A percentile compares a stretch with the other conserved stretches of the same genome.
Conservation (phyloP, 495 filamentous ascomycete species). For the Aspergillus coremiiformis region DNA sequence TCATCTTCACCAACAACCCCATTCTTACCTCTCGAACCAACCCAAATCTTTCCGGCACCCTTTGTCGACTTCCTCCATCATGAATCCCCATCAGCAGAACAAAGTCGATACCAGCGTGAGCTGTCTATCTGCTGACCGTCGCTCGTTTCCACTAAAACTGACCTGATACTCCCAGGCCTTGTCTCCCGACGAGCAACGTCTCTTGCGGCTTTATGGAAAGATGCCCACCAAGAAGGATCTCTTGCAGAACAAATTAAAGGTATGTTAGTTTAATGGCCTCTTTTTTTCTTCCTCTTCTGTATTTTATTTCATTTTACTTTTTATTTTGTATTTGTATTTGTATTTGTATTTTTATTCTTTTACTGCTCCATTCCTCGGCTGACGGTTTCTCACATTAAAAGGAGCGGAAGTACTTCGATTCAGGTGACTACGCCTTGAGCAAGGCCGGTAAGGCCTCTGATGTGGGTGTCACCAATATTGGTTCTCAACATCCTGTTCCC, state of each 20-base stretch:
- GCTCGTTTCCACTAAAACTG: slow-evolving; percentile 8
- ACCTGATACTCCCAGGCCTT: slow-evolving; percentile 53
- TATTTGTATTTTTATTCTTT: too few relatives aligned
- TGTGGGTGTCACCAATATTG: slow-evolving; percentile 87
- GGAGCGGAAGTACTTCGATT: slow-evolving; percentile 99
- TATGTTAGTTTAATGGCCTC: slow-evolving; percentile 18
- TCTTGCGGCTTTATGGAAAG: slow-evolving; percentile 95
- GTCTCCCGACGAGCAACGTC: slow-evolving; percentile 84
- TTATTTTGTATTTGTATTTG: too few relatives aligned
- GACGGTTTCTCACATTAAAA: slow-evolving; percentile 25
- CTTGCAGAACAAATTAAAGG: slow-evolving; percentile 92
- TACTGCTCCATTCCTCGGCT: background rate
- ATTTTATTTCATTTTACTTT: too few relatives aligned
- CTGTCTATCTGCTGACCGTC: slow-evolving; percentile 14
- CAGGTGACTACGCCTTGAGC: slow-evolving; percentile 93
- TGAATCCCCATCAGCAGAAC: slow-evolving; percentile 96
- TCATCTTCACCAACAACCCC: too few relatives aligned
- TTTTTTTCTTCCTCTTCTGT: too few relatives aligned
- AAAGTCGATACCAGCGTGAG: slow-evolving; percentile 92
- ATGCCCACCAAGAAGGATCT: slow-evolving; percentile 92
- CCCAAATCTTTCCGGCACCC: background rate
- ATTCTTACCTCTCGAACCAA: background rate
- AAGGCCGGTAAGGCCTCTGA: slow-evolving; percentile 97
- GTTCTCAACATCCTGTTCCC: slow-evolving; percentile 86
- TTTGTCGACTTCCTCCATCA: slow-evolving; percentile 30